Evolutionary conservation across 768 basidiomycete genomes (phyloP).

Genomic region (Heimioporus sp.): DNA sequence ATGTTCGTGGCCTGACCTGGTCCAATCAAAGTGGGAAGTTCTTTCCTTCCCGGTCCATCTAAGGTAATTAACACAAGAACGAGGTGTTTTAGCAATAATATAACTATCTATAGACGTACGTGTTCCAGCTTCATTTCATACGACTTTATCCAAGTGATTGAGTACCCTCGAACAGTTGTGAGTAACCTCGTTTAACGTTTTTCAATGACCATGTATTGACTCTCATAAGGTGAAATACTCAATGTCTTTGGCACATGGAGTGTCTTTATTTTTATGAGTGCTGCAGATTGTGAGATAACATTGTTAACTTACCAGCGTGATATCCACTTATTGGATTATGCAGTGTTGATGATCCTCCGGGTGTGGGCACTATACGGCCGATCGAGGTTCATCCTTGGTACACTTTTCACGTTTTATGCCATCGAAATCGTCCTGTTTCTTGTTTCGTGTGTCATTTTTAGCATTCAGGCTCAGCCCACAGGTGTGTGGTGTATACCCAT

Average conservation of each 20-base stretch:
- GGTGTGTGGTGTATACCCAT: too few species aligned
- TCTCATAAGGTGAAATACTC: background rate
- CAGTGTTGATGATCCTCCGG: constrained; percentile 3
- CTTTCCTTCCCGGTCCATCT: background rate
- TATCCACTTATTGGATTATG: background rate
- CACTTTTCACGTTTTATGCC: background rate
- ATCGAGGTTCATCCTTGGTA: background rate
- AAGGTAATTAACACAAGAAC: background rate
- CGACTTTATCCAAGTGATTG: too few species aligned
- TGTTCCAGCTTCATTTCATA: background rate
- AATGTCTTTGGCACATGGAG: background rate
- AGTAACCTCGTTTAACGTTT: background rate
- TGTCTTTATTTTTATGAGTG: background rate
- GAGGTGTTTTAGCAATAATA: background rate
- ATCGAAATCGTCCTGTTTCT: background rate
- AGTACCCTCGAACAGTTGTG: background rate
- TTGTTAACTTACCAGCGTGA: background rate
- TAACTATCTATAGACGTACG: background rate
- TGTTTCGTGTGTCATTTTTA: background rate
- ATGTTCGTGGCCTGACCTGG: background rate
- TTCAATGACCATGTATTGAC: background rate
- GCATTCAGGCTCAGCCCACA: background rate
- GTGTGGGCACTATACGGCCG: background rate
- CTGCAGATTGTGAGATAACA: background rate
- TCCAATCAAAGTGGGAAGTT: background rate